Base-by-base conservation (phyloP, 352 stramenopile species). In the Pythium brassicae region DNA sequence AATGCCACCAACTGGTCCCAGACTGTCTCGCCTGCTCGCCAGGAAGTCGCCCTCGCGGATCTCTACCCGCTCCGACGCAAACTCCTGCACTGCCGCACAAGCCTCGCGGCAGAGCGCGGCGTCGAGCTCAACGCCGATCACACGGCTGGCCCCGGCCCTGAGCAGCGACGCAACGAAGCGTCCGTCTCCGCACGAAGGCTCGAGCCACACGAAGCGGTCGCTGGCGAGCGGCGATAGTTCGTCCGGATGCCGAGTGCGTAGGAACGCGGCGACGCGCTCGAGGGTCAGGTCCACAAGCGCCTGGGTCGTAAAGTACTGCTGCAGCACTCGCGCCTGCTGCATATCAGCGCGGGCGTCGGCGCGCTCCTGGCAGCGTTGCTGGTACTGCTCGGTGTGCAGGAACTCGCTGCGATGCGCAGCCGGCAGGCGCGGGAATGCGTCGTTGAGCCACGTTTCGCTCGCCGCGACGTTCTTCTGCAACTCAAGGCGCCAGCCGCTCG, bases 111-210 rank as follows among this genome's bases (percentile, higher is more conserved):
- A 46, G 51, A 29, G 6, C 9, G 29, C 53, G 11, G 61, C 48
- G 48, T 92, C 83, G 29, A 92, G 68, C 51, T 92, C 83, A 27
- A 74, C 87, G 12, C 69, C 83, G 15, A 86, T 20, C 23, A 92
- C 68, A 20, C 63, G 55, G 4, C 40, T 66, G 3, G 69, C 79
- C 22, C 80, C 76, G 29, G 59, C 56, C 25, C 49, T 60, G 3
- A 79, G n/a, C 2, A 92, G 56, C 9, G 68, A 68, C 1, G 61
- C 44, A 0, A 88, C 53, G 26, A 92, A 74, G 39, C 78, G 66
- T 1, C 79, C 83, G 51, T 89, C 75, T 22, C 83, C 83, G 54
- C 78, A 92, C 23, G 79, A 90, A 12, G 83, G 83, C 52, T 92
- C 83, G 19, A 92, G 68, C 72, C 76, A 90, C 37, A 75, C 47